Percentiles rank a stretch among this genome's conserved stretches.
These are phyloP conservation scores for Dendrobium chrysotoxum DNA, from an alignment of 106 monocot species.

Conservation along the genomic window DNA sequence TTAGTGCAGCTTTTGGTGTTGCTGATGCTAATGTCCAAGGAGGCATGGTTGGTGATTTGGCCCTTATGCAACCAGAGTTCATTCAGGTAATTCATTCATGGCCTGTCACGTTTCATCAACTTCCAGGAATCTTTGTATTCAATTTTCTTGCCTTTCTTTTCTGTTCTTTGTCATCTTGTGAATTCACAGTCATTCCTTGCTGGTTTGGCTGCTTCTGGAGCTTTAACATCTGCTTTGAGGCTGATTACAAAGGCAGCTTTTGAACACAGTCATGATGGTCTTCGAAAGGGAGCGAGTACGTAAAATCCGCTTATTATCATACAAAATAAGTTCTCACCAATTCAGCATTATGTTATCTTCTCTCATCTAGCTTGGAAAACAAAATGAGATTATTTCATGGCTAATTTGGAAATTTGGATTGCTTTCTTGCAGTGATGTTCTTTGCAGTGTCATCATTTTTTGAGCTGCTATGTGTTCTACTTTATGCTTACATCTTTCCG, in stretches of 20 bases:
- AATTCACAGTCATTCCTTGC: conserved; percentile 46
- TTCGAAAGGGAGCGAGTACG: conserved; percentile 66
- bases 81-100: conserved; percentile 28
- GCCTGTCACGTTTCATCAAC: neutral
- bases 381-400: neutral
- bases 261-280: conserved; percentile 37
- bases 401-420: neutral
- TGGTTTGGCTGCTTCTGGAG: conserved; percentile 57
- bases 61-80: conserved; percentile 59
- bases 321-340: neutral
- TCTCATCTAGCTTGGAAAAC: neutral
- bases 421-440: conserved; percentile 47
- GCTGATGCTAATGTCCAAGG: conserved; percentile 62
- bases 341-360: neutral
- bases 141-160: neutral
- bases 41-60: conserved; percentile 65
- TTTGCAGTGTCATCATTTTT: conserved; percentile 58
- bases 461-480: conserved; percentile 69
- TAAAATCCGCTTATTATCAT: neutral
- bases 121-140: neutral
- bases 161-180: neutral
- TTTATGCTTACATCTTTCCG: conserved; percentile 84
- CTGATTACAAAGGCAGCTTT: conserved; percentile 54
- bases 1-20: conserved; percentile 56
- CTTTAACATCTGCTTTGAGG: conserved; percentile 52